Percentiles rank a stretch among this genome's conserved stretches.
Evolutionary conservation across 192 early-diverging fungal species (phyloP).

Genomic region (Geranomyces michiganensis): DNA sequence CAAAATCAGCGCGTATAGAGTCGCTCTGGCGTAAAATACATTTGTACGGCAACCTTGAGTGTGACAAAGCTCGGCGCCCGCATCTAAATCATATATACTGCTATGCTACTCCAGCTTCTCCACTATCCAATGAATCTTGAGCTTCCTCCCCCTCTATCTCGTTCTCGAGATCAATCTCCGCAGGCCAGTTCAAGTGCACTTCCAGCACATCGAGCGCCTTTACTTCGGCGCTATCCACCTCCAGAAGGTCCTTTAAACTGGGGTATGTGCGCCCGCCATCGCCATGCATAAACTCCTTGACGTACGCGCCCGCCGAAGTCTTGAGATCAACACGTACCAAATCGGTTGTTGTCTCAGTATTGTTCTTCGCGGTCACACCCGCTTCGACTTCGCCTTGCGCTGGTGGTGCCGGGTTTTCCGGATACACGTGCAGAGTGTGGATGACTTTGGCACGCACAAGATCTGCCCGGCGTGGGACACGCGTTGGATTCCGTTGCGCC

Average conservation of each 20-base stretch:
- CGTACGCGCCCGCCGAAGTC: slow-evolving; percentile 87
- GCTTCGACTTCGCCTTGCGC: not conserved
- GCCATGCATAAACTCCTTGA: slow-evolving; percentile 97
- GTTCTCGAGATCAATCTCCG: too few species aligned
- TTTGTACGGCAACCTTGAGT: too few species aligned
- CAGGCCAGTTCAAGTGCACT: slow-evolving; percentile 85
- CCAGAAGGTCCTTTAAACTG: slow-evolving; percentile 62
- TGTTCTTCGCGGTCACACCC: not conserved
- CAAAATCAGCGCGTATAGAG: not conserved
- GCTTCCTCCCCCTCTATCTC: too few species aligned
- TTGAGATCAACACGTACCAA: slow-evolving; percentile 63
- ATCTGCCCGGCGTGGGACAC: slow-evolving; percentile 51
- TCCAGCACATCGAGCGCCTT: slow-evolving; percentile 83
- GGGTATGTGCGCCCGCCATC: slow-evolving; percentile 86
- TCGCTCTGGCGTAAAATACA: too few species aligned
- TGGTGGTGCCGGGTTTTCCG: not conserved
- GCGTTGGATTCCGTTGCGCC: slow-evolving; percentile 51
- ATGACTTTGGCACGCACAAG: slow-evolving; percentile 50
- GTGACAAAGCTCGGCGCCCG: too few species aligned
- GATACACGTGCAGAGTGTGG: slow-evolving; percentile 36
- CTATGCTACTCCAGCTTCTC: too few species aligned
- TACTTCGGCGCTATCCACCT: slow-evolving; percentile 69
- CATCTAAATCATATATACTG: too few species aligned
- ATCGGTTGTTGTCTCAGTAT: not conserved
- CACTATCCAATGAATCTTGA: too few species aligned